Base-by-base conservation (phyloP, 805 yeast species). In the Suhomyces sp. region DNA sequence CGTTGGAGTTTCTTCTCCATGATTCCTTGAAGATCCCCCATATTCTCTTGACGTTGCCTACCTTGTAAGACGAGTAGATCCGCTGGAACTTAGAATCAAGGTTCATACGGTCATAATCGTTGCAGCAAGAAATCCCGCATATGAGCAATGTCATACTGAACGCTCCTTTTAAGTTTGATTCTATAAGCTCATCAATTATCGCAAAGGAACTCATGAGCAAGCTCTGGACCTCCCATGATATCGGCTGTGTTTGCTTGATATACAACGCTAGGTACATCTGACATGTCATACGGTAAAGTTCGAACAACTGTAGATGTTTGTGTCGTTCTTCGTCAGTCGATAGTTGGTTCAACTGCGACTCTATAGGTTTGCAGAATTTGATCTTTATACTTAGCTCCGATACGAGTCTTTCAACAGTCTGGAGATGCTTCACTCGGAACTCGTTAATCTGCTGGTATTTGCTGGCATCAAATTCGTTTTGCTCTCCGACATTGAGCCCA, bases 271-370 rank as follows among this genome's bases (percentile, higher is more conserved):
- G 46, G 47, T 66, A 59, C 36, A 68, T 57, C 47, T 62, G 55
- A 42, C 69, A 60, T 5, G 62, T 57, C 7, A 54, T 53, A 33
- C 60, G 58, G 35, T 68, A 67, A 6, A 77, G 50, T 54, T 72
- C 76, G 54, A 76, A 78, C 40, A 71, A 55, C 5, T 70, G 66
- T 24, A 71, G 55, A 56, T 77, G 80, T 10, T 58, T 57, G 40
- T 65, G 68, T 9, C 59, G 50, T 9, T 68, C 70, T 6, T 58
- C 45, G 7, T 61, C 44, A 9, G 42, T 38, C 49, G 26, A 31
- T 29, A 52, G 27, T 15, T 65, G 40, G 24, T 52, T 44, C 13
- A 68, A 38, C 49, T 67, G 68, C 17, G 42, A 51, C 15, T 58
- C 47, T 35, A 48, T 57, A 4, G 70, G 70, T 22, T 50, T 33